A percentile compares a stretch with the other conserved stretches of the same genome.
phyloP scores from a whole-genome alignment of 208 protist genomes.

The Acanthamoeba castellanii region DNA sequence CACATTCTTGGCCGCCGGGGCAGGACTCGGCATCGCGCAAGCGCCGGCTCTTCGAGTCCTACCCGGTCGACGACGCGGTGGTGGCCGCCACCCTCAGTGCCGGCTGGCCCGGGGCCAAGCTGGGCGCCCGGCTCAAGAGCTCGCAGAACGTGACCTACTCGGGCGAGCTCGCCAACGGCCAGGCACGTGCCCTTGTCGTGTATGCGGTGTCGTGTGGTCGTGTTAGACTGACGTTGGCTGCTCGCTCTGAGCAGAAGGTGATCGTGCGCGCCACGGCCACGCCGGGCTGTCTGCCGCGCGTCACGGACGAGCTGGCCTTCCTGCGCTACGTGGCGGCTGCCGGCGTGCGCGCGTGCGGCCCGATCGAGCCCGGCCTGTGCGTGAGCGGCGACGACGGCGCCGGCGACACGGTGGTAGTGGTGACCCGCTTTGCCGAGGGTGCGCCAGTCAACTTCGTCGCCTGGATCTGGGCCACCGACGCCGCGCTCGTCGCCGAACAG shows the following conservation, averaged over 20 bases:
- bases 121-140: slow-evolving; percentile 76
- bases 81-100: not conserved
- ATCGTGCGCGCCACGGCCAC: slow-evolving; percentile 49
- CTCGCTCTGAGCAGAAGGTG: not conserved
- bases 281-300: slow-evolving; percentile 2
- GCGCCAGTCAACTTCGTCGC: slow-evolving; percentile 69
- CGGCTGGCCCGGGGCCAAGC: not conserved
- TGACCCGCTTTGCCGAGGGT: slow-evolving; percentile 78
- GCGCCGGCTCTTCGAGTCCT: not conserved
- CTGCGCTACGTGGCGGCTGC: not conserved
- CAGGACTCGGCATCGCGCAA: not conserved
- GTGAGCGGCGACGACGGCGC: slow-evolving; percentile 22
- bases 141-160: slow-evolving; percentile 83
- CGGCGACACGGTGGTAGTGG: slow-evolving; percentile 66
- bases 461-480: slow-evolving; percentile 76
- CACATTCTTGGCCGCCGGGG: too few relatives aligned
- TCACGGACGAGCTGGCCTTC: slow-evolving; percentile 29
- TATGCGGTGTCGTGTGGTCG: too few relatives aligned
- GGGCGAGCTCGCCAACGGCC: not conserved
- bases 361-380: slow-evolving; percentile 4
- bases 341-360: slow-evolving; percentile 47
- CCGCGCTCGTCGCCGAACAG: slow-evolving; percentile 60
- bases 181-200: not conserved
- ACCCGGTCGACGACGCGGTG: not conserved
- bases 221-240: too few relatives aligned